Conservation (phyloP, 495 filamentous ascomycete species). For the Neurospora sp. region DNA sequence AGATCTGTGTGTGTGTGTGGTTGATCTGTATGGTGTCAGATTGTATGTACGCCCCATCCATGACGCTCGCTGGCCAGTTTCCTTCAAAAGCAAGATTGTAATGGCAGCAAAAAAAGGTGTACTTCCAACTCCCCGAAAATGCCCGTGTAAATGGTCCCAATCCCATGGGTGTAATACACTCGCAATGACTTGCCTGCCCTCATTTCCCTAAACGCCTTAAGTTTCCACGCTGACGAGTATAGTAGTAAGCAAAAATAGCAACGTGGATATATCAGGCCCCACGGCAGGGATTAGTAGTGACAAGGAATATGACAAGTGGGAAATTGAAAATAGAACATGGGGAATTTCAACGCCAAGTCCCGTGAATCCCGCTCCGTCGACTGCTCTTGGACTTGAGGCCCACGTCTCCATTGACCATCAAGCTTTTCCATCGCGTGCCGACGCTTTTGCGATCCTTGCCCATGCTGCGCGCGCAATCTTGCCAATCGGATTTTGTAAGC, state of each 20-base stretch:
- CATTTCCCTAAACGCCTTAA: background rate
- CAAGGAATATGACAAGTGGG: background rate
- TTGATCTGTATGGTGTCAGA: background rate
- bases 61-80: background rate
- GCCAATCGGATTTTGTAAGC: slow-evolving; percentile 64
- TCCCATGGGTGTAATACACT: background rate
- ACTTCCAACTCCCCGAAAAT: background rate
- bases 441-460: slow-evolving; percentile 56
- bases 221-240: background rate
- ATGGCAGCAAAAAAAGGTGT: background rate
- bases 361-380: slow-evolving; percentile 36
- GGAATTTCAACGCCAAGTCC: slow-evolving; percentile 29
- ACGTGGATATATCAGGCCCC: background rate
- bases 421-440: slow-evolving; percentile 59
- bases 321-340: background rate
- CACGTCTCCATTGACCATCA: slow-evolving; percentile 52
- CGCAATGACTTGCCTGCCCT: background rate
- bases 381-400: slow-evolving; percentile 37
- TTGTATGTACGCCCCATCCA: background rate
- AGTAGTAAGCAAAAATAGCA: background rate
- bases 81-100: background rate
- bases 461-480: slow-evolving; percentile 63
- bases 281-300: background rate
- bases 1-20: background rate
- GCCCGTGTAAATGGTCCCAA: background rate